Evolutionary conservation across 306 rosid genomes (phyloP).

Genomic region (Crataegus laevigata): DNA sequence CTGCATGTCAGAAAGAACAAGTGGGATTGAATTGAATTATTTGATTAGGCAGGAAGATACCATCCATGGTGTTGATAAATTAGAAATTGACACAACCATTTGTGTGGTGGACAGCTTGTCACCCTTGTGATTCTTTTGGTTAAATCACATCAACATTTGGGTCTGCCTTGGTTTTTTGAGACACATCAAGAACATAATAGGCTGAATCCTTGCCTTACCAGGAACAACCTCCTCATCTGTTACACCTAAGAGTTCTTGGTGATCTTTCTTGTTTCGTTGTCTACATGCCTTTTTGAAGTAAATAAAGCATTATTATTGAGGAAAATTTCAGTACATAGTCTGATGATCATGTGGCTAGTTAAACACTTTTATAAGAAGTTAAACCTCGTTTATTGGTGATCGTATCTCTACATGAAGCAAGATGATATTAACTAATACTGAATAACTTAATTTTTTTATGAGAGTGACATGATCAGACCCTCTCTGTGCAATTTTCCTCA

Average conservation of each 20-base stretch:
- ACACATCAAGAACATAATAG: slow-evolving; percentile 32
- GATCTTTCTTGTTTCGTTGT: not conserved
- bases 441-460: too few relatives aligned
- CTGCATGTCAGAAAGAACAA: slow-evolving; percentile 9
- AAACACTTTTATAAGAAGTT: too few relatives aligned
- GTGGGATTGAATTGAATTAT: slow-evolving; percentile 40
- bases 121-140: slow-evolving; percentile 33
- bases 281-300: not conserved
- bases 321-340: not conserved
- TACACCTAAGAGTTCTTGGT: not conserved
- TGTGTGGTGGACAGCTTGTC: slow-evolving; percentile 58
- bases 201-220: slow-evolving; percentile 29
- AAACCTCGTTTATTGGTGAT: not conserved
- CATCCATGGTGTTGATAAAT: not conserved
- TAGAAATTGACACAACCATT: slow-evolving; percentile 37
- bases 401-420: too few relatives aligned
- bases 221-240: slow-evolving; percentile 16
- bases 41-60: slow-evolving; percentile 31
- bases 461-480: too few relatives aligned
- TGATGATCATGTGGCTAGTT: too few relatives aligned
- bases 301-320: not conserved
- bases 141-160: slow-evolving; percentile 39
- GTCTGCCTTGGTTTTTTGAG: slow-evolving; percentile 37
- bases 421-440: too few relatives aligned
- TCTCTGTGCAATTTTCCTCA: too few relatives aligned